Conservation (phyloP, 345 rosid genomes). For the rapeseed (Brassica napus) region DNA sequence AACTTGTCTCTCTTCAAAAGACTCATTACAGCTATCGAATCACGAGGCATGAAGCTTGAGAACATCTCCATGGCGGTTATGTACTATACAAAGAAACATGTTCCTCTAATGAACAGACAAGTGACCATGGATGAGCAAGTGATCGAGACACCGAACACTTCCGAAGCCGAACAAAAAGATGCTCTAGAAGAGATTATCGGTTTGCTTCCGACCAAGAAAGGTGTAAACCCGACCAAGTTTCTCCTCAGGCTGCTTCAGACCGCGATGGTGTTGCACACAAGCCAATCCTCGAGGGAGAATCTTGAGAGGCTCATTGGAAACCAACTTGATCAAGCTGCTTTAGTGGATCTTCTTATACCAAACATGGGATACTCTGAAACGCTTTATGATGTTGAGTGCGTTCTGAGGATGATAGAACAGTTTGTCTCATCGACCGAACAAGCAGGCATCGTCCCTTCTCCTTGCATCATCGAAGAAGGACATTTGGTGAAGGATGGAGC, state of each 20-base stretch:
- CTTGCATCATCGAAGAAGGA: constrained; percentile 49
- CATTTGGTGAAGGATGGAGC: constrained; percentile 43
- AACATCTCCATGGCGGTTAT: constrained; percentile 53
- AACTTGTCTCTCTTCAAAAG: constrained; percentile 54
- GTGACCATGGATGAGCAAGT: constrained; percentile 42
- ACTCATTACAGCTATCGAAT: constrained; percentile 50
- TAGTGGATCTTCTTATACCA: constrained; percentile 67
- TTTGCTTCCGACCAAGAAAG: constrained; percentile 60
- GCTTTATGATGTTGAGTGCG: constrained; percentile 65
- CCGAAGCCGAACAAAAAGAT: constrained; percentile 54
- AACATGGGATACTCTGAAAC: constrained; percentile 61
- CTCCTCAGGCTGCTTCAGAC: constrained; percentile 65
- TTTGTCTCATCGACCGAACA: constrained; percentile 50
- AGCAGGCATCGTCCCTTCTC: constrained; percentile 44
- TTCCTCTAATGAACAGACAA: constrained; percentile 59
- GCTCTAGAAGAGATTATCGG: constrained; percentile 63
- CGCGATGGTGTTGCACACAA: constrained; percentile 56
- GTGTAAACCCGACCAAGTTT: constrained; percentile 59
- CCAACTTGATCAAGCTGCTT: constrained; percentile 63
- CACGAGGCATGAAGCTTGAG: constrained; percentile 60
- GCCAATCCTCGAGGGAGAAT: constrained; percentile 54
- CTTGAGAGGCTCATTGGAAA: constrained; percentile 61
- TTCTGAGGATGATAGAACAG: constrained; percentile 65
- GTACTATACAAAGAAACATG: constrained; percentile 59
- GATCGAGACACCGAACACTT: constrained; percentile 33